Conservation (phyloP, 1,284 basidiomycete genomes). For the Papiliotrema fonsecae region DNA sequence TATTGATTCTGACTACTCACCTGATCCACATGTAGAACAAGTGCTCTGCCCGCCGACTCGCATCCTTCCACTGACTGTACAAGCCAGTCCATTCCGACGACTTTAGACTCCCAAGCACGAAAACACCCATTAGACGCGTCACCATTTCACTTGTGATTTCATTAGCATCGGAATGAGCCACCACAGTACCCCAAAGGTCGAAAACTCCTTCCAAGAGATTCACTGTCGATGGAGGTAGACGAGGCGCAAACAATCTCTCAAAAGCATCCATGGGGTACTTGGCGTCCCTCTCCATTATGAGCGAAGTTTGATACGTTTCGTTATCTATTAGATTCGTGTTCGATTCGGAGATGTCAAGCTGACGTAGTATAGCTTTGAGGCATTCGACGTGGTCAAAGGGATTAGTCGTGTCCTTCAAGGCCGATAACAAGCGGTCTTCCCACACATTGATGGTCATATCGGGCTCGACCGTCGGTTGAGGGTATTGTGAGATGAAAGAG, state of each 20-base stretch:
- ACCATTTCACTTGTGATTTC: constrained; percentile 27
- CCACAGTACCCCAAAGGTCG: constrained; percentile 31
- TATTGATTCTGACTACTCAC: constrained; percentile 11
- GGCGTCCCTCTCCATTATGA: constrained; percentile 31
- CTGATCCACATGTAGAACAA: constrained; percentile 40
- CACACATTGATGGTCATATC: constrained; percentile 5
- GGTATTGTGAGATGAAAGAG: constrained; percentile 16
- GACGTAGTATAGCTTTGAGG: constrained; percentile 29
- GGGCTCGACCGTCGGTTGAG: neutral
- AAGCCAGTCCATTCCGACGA: constrained; percentile 22
- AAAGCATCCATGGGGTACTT: constrained; percentile 34
- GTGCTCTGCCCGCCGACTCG: constrained; percentile 32
- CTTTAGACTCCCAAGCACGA: constrained; percentile 26
- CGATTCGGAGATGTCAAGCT: constrained; percentile 6
- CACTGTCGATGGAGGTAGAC: constrained; percentile 7
- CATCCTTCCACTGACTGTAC: constrained; percentile 33
- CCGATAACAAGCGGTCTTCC: constrained; percentile 15
- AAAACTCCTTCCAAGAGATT: constrained; percentile 31
- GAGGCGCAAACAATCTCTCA: constrained; percentile 19
- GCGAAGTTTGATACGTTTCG: constrained; percentile 28
- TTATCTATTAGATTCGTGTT: neutral
- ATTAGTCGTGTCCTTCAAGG: constrained; percentile 14
- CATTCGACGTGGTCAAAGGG: constrained; percentile 27
- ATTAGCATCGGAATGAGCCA: constrained; percentile 28
- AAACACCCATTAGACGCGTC: constrained; percentile 33